These are phyloP conservation scores for Populus hybrid DNA, from an alignment of 441 rosid species.

Conservation along the genomic window DNA sequence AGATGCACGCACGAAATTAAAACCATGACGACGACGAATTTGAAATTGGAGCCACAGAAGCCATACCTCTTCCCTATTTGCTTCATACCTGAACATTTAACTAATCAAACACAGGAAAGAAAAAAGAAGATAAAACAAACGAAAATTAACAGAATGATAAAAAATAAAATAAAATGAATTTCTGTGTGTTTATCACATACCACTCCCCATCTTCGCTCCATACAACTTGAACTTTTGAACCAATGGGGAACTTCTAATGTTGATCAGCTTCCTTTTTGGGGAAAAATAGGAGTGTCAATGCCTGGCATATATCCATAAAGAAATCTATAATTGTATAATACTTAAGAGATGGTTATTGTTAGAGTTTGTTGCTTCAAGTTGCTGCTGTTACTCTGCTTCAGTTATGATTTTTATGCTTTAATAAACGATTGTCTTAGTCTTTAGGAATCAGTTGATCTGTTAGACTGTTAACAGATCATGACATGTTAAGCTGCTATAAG, in stretches of 20 bases:
- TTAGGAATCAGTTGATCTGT: too few relatives aligned
- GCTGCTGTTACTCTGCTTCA: too few relatives aligned
- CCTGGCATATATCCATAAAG: background rate
- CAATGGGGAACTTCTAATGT: constrained; percentile 60
- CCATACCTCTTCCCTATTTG: constrained; percentile 88
- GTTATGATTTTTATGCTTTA: too few relatives aligned
- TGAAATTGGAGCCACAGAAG: constrained; percentile 8
- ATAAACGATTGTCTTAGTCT: too few relatives aligned
- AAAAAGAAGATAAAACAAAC: constrained; percentile 30
- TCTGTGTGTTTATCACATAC: constrained; percentile 36
- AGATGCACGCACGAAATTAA: too few relatives aligned
- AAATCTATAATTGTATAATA: background rate
- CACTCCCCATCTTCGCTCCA: constrained; percentile 98
- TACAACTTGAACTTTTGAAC: constrained; percentile 94
- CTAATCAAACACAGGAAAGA: constrained; percentile 56
- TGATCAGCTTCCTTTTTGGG: constrained; percentile 34
- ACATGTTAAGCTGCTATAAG: too few relatives aligned
- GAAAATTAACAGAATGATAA: background rate
- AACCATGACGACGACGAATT: background rate
- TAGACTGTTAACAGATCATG: too few relatives aligned
- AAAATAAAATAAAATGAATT: constrained; percentile 4
- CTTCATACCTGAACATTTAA: constrained; percentile 89
- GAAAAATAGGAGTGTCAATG: constrained; percentile 1
- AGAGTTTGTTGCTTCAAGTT: too few relatives aligned
- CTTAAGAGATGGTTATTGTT: too few relatives aligned